phyloP scores from a whole-genome alignment of 495 filamentous ascomycete genomes.

The Aspergillus heteromorphus region DNA sequence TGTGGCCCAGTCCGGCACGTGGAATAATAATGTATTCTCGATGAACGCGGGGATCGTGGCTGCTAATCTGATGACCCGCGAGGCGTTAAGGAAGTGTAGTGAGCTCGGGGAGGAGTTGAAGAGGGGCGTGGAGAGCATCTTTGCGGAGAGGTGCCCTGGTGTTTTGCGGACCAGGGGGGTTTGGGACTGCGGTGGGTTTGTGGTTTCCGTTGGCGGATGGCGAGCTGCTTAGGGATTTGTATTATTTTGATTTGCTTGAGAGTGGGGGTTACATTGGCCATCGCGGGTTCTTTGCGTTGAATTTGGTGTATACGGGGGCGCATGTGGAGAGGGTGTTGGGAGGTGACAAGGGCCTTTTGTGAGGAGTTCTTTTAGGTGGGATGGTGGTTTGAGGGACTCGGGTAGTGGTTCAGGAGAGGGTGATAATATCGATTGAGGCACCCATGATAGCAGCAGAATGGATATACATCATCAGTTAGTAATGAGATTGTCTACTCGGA shows the following conservation, averaged over 20 bases:
- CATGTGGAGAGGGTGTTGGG: background rate
- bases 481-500: too few relatives aligned
- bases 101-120: background rate
- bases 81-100: background rate
- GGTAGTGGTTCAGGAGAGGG: too few relatives aligned
- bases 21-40: conserved; percentile 61
- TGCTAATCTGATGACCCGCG: background rate
- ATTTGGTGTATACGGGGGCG: background rate
- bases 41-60: conserved; percentile 29
- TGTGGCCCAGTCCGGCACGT: conserved; percentile 55
- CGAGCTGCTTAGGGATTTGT: background rate
- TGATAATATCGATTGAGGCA: too few relatives aligned
- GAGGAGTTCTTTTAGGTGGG: background rate
- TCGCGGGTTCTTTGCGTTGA: background rate
- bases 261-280: background rate
- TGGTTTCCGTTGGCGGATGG: background rate
- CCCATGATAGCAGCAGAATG: too few relatives aligned
- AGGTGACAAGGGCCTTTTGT: background rate
- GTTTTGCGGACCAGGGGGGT: background rate
- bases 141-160: background rate
- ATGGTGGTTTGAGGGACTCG: too few relatives aligned
- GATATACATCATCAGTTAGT: too few relatives aligned
- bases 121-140: background rate
- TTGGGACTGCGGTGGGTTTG: background rate
- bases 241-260: background rate